Conservation (phyloP, 2,329 filamentous ascomycete species). For the Alternaria consortialis region DNA sequence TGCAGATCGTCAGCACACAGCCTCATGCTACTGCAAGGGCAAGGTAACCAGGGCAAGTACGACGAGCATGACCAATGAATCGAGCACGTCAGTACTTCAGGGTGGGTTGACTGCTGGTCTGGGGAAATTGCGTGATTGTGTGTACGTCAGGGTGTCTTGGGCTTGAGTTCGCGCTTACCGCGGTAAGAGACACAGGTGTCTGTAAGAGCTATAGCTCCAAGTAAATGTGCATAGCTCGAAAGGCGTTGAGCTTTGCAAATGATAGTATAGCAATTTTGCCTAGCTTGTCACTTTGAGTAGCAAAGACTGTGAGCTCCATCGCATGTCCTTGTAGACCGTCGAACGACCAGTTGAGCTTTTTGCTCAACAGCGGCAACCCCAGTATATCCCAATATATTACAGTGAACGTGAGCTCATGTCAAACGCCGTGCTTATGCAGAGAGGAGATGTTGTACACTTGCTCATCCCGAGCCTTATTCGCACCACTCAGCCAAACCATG, state of each 20-base stretch:
- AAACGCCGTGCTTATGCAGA: constrained; percentile 26
- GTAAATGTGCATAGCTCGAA: not conserved
- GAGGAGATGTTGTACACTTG: constrained; percentile 20
- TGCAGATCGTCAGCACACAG: constrained; percentile 26
- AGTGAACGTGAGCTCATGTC: not conserved
- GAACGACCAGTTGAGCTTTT: not conserved
- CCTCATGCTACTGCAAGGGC: constrained; percentile 27
- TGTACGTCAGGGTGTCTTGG: constrained; percentile 10
- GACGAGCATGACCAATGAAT: constrained; percentile 17
- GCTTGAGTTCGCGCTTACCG: constrained; percentile 3
- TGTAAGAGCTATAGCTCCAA: not conserved
- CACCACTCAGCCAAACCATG: constrained; percentile 29
- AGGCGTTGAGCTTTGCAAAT: not conserved
- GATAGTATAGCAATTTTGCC: not conserved
- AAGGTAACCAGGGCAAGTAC: constrained; percentile 16
- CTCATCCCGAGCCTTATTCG: not conserved
- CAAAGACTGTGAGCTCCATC: not conserved
- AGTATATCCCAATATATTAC: not conserved
- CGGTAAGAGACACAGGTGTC: not conserved
- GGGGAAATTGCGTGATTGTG: constrained; percentile 24
- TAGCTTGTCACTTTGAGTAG: not conserved
- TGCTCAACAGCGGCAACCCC: not conserved
- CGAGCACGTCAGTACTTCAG: constrained; percentile 8
- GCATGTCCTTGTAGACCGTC: not conserved
- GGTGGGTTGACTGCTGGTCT: constrained; percentile 1